Evolutionary conservation across 352 stramenopile species (phyloP).

Genomic region (Pythium rhizo-oryzae): DNA sequence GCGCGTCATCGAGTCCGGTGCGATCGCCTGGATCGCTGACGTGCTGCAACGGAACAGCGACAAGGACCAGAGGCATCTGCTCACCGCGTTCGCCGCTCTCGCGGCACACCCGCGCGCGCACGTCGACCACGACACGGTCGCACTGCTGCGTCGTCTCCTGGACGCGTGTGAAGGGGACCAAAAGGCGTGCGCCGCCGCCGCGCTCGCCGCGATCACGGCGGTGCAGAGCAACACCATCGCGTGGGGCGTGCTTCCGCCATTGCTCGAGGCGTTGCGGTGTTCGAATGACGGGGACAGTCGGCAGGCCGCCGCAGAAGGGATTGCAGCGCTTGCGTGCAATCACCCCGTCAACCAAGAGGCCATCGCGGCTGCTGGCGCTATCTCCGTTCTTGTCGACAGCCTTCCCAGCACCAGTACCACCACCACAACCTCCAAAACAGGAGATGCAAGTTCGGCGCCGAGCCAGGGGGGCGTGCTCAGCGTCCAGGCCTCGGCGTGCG

Average conservation of each 20-base stretch:
- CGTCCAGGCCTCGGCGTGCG: neutral
- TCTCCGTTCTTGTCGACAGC: neutral
- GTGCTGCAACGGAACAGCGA: neutral
- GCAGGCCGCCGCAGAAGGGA: too few species aligned
- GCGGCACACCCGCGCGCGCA: neutral
- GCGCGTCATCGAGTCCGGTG: neutral
- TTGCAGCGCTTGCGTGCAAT: neutral
- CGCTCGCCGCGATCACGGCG: neutral
- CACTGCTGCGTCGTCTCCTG: neutral
- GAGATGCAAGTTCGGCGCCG: neutral
- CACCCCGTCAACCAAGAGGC: neutral
- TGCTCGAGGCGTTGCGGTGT: neutral
- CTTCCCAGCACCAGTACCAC: neutral
- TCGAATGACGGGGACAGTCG: neutral
- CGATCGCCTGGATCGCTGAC: too few species aligned
- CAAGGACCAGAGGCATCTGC: too few species aligned
- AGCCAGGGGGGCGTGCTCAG: too few species aligned
- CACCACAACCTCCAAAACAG: too few species aligned
- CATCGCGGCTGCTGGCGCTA: neutral
- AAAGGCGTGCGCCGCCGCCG: neutral
- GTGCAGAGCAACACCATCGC: neutral
- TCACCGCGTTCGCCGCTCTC: neutral
- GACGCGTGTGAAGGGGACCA: neutral
- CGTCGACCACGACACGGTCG: neutral
- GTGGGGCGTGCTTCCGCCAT: neutral